A percentile compares a stretch with the other conserved stretches of the same genome.
phyloP scores from a whole-genome alignment of 2,329 filamentous ascomycete genomes.

The Diaporthe vaccinii region DNA sequence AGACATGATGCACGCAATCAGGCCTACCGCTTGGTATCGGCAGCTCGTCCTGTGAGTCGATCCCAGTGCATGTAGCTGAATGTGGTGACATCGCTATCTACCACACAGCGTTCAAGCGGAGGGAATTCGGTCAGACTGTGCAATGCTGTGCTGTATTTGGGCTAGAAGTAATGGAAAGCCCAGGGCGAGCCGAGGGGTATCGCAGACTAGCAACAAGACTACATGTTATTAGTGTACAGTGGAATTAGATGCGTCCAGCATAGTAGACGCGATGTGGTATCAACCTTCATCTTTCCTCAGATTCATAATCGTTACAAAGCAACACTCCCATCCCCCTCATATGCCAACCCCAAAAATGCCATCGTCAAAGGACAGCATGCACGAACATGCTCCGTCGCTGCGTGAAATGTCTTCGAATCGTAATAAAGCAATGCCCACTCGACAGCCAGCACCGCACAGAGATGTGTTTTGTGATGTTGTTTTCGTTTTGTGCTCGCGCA shows the following conservation, averaged over 20 bases:
- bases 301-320: slow-evolving; percentile 18
- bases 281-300: slow-evolving; percentile 14
- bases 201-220: slow-evolving; percentile 25
- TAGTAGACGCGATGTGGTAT: slow-evolving; percentile 29
- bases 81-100: too few species aligned
- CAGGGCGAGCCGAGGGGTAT: slow-evolving; percentile 22
- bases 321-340: background rate
- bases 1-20: background rate
- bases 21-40: background rate
- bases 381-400: slow-evolving; percentile 9
- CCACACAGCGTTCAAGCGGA: background rate
- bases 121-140: background rate
- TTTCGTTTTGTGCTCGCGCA: background rate
- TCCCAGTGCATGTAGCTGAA: too few species aligned
- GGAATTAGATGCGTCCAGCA: slow-evolving; percentile 27
- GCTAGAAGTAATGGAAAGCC: slow-evolving; percentile 17
- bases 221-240: slow-evolving; percentile 30
- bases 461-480: background rate
- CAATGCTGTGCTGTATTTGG: slow-evolving; percentile 23
- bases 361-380: background rate
- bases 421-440: slow-evolving; percentile 15
- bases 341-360: background rate
- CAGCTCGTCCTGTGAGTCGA: too few species aligned
- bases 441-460: slow-evolving; percentile 30
- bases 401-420: slow-evolving; percentile 25